phyloP scores from a whole-genome alignment of 306 rosid genomes.

The Dryas drummondii region DNA sequence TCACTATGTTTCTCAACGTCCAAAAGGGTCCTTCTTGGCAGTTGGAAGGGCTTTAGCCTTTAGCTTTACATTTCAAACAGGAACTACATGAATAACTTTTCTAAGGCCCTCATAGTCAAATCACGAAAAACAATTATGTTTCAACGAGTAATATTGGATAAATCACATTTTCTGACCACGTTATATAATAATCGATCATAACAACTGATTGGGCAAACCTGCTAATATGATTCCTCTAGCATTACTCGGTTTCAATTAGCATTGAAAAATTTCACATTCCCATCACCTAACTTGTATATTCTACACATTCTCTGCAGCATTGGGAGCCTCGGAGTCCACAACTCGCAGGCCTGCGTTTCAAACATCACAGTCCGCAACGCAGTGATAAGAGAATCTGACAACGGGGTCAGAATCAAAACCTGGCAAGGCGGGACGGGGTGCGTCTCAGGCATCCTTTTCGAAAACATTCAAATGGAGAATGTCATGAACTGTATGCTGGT shows the following conservation, averaged over 20 bases:
- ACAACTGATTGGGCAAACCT: too few species aligned
- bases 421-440: slow-evolving; percentile 98
- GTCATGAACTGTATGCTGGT: slow-evolving; percentile 76
- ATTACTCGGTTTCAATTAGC: background rate
- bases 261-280: background rate
- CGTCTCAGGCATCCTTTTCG: slow-evolving; percentile 56
- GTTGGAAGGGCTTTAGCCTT: background rate
- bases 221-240: background rate
- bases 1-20: too few species aligned
- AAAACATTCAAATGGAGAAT: slow-evolving; percentile 82
- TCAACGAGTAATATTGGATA: too few species aligned
- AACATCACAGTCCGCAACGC: slow-evolving; percentile 71
- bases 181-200: too few species aligned
- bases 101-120: background rate
- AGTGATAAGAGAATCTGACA: slow-evolving; percentile 74
- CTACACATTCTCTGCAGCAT: slow-evolving; percentile 50
- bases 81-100: background rate
- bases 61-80: background rate
- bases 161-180: too few species aligned
- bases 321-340: slow-evolving; percentile 89
- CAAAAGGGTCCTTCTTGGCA: too few species aligned
- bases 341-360: slow-evolving; percentile 85
- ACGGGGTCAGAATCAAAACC: slow-evolving; percentile 86
- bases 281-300: background rate
- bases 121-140: too few species aligned